phyloP scores from a whole-genome alignment of 768 basidiomycete genomes.

The Gloeopeniophorella convolvens region DNA sequence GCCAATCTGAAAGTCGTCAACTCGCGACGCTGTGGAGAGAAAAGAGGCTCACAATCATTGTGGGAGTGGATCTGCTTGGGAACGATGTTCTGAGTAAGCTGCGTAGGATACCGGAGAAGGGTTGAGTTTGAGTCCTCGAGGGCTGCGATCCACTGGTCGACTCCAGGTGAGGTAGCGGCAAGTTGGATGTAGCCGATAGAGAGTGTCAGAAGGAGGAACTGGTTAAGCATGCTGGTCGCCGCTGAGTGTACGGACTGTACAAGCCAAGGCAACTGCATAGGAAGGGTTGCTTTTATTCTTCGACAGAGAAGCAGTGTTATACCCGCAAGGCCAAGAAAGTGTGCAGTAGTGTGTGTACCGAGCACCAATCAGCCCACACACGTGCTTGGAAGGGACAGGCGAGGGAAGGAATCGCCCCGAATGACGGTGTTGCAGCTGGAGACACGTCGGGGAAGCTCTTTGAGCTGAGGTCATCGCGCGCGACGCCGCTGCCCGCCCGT shows the following conservation, averaged over 20 bases:
- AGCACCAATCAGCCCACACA: too few relatives aligned
- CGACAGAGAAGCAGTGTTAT: too few relatives aligned
- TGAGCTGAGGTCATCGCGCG: too few relatives aligned
- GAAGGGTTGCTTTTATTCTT: too few relatives aligned
- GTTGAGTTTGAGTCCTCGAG: conserved; percentile 32
- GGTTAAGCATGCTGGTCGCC: not conserved
- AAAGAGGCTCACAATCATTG: conserved; percentile 38
- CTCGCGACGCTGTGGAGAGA: not conserved
- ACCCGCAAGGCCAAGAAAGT: too few relatives aligned
- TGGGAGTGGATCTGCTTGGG: conserved; percentile 48
- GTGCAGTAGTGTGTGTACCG: too few relatives aligned
- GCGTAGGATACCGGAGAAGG: conserved; percentile 39
- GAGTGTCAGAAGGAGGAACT: not conserved
- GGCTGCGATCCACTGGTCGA: conserved; percentile 18
- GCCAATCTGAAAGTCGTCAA: conserved; percentile 35
- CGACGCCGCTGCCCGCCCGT: too few relatives aligned
- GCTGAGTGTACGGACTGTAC: too few relatives aligned
- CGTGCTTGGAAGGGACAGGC: not conserved
- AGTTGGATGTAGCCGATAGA: conserved; percentile 2
- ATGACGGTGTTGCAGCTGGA: too few relatives aligned
- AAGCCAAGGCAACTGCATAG: not conserved
- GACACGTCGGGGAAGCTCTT: too few relatives aligned
- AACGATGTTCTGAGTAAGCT: conserved; percentile 41
- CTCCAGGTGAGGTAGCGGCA: not conserved
- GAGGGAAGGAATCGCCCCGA: conserved; percentile 26